Percentiles rank a stretch among this genome's conserved stretches.
Evolutionary conservation across 148 eudicot genomes (phyloP).

Genomic region (Fagopyrum tataricum): DNA sequence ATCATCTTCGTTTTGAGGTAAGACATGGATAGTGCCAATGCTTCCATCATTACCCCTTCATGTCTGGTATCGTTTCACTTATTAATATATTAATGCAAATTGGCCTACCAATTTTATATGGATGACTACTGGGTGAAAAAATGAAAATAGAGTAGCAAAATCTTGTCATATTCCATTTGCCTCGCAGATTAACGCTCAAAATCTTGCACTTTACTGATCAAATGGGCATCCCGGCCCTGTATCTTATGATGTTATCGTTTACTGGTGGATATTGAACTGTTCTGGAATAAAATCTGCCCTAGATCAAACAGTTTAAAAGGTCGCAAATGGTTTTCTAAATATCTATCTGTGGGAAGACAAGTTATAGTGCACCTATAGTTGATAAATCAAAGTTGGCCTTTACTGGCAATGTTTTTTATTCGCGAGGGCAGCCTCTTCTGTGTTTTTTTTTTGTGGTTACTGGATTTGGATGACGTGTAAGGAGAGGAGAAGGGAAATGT

Average conservation of each 20-base stretch:
- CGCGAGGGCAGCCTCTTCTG: too few relatives aligned
- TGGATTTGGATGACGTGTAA: too few relatives aligned
- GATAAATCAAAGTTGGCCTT: too few relatives aligned
- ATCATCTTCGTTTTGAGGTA: conserved; percentile 82
- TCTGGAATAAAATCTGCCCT: background rate
- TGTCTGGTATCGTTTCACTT: background rate
- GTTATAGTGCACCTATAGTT: too few relatives aligned
- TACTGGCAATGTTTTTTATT: too few relatives aligned
- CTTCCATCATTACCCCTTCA: background rate
- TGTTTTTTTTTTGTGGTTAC: too few relatives aligned
- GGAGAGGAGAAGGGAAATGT: too few relatives aligned
- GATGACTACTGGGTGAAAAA: background rate
- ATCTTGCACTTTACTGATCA: background rate
- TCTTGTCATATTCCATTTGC: background rate
- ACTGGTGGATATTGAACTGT: background rate
- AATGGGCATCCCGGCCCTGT: background rate
- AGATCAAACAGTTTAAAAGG: background rate
- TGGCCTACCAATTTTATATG: background rate
- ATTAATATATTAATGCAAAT: background rate
- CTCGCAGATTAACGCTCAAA: background rate
- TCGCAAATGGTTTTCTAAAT: background rate
- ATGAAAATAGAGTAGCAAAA: background rate
- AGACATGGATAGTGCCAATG: background rate
- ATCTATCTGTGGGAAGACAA: too few relatives aligned
- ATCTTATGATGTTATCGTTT: background rate